phyloP scores from a whole-genome alignment of 148 eudicot genomes.

The Fagopyrum esculentum region DNA sequence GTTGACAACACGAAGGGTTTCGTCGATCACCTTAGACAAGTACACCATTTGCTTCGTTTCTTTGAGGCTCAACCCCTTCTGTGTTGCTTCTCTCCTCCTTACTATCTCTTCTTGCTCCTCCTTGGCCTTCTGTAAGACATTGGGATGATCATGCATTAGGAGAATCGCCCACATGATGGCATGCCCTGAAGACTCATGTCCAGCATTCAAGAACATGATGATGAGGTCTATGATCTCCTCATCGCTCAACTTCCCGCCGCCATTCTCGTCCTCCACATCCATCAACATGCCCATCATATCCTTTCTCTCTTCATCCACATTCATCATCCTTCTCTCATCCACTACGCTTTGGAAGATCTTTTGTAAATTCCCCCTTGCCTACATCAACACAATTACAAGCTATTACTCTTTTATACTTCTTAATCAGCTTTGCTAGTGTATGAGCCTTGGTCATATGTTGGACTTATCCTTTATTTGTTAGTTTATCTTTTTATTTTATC shows the following conservation, averaged over 20 bases:
- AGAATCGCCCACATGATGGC: slow-evolving; percentile 45
- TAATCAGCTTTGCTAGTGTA: too few species aligned
- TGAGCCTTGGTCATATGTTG: too few species aligned
- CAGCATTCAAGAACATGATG: slow-evolving; percentile 38
- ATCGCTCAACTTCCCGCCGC: slow-evolving; percentile 28
- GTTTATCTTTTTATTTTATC: too few species aligned
- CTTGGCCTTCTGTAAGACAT: slow-evolving; percentile 37
- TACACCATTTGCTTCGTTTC: slow-evolving; percentile 42
- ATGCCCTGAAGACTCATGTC: slow-evolving; percentile 57
- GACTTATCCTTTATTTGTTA: too few species aligned
- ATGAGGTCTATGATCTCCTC: slow-evolving; percentile 45
- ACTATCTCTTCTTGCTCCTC: slow-evolving; percentile 44
- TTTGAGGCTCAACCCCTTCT: slow-evolving; percentile 28
- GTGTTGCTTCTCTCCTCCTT: slow-evolving; percentile 26
- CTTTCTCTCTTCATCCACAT: slow-evolving; percentile 17
- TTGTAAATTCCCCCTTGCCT: slow-evolving; percentile 48
- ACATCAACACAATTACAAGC: slow-evolving; percentile 2
- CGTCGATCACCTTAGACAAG: slow-evolving; percentile 44
- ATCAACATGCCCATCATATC: slow-evolving; percentile 44
- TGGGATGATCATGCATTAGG: slow-evolving; percentile 35
- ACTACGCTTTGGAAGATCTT: slow-evolving; percentile 30
- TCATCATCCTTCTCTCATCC: slow-evolving; percentile 23
- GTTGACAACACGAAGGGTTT: slow-evolving; percentile 37
- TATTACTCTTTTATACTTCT: too few species aligned
- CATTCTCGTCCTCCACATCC: slow-evolving; percentile 36